Conservation (phyloP, 2,329 filamentous ascomycete species). For the Sarocladium oryzae region DNA sequence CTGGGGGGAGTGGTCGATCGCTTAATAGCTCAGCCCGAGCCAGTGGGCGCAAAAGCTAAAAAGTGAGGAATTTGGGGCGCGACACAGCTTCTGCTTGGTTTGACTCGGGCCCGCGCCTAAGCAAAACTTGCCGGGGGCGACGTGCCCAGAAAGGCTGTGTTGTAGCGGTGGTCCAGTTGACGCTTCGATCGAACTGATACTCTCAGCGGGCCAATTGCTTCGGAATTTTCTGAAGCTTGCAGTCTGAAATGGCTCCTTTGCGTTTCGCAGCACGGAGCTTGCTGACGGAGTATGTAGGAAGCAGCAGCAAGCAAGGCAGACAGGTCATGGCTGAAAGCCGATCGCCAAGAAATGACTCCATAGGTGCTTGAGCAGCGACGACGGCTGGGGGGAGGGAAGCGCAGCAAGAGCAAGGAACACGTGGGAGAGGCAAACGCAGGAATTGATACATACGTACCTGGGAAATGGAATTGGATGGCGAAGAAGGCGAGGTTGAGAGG, state of each 20-base stretch:
- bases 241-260: too few relatives aligned
- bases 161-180: not conserved
- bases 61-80: conserved; percentile 7
- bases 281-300: too few relatives aligned
- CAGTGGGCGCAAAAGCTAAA: not conserved
- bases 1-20: not conserved
- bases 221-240: too few relatives aligned
- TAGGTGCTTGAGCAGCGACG: not conserved
- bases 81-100: not conserved
- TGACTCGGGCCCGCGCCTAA: not conserved
- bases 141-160: not conserved
- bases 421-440: not conserved
- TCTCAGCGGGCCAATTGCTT: too few relatives aligned
- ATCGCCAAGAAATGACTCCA: too few relatives aligned
- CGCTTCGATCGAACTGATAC: too few relatives aligned
- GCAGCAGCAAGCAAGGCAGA: too few relatives aligned
- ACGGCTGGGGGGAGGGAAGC: not conserved
- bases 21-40: not conserved
- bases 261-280: too few relatives aligned
- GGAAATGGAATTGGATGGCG: conserved; percentile 8
- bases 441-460: conserved; percentile 1
- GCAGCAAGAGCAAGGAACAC: not conserved
- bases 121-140: not conserved
- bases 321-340: too few relatives aligned
- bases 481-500: conserved; percentile 7